Evolutionary conservation across 495 filamentous ascomycete genomes (phyloP).

Genomic region (Aspergillus steynii): DNA sequence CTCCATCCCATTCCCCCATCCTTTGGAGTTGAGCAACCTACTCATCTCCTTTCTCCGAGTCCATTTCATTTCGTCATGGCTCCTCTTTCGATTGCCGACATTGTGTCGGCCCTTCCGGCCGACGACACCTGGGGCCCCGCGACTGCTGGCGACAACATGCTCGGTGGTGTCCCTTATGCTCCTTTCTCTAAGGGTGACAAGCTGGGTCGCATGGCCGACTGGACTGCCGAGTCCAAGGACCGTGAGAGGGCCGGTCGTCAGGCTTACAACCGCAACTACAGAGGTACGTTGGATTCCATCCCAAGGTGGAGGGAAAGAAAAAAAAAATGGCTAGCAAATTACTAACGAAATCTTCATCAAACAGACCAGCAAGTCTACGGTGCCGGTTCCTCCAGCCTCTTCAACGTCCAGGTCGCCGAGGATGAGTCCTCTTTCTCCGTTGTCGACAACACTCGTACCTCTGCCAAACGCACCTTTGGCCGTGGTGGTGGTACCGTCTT

Average conservation of each 20-base stretch:
- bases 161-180: conserved; percentile 93
- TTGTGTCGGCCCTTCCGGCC: conserved; percentile 60
- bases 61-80: conserved; percentile 42
- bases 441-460: conserved; percentile 87
- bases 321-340: no score
- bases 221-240: conserved; percentile 93
- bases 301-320: no score
- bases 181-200: conserved; percentile 99
- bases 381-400: conserved; percentile 80
- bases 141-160: conserved; percentile 74
- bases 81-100: conserved; percentile 57
- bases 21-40: conserved; percentile 15
- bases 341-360: conserved; percentile 11
- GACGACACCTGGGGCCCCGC: conserved; percentile 85
- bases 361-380: conserved; percentile 96
- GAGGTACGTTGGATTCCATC: conserved; percentile 58
- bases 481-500: conserved; percentile 84
- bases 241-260: conserved; percentile 76
- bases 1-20: conserved; percentile 7
- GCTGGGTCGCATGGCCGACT: conserved; percentile 97
- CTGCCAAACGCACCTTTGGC: conserved; percentile 81
- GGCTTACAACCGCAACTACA: conserved; percentile 87
- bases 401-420: conserved; percentile 86
- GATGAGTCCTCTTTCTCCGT: conserved; percentile 98
- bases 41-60: conserved; percentile 10